Percentiles rank a stretch among this genome's conserved stretches.
Conservation (phyloP, 139 green algal species). For the Diplosphaera chodatii region DNA sequence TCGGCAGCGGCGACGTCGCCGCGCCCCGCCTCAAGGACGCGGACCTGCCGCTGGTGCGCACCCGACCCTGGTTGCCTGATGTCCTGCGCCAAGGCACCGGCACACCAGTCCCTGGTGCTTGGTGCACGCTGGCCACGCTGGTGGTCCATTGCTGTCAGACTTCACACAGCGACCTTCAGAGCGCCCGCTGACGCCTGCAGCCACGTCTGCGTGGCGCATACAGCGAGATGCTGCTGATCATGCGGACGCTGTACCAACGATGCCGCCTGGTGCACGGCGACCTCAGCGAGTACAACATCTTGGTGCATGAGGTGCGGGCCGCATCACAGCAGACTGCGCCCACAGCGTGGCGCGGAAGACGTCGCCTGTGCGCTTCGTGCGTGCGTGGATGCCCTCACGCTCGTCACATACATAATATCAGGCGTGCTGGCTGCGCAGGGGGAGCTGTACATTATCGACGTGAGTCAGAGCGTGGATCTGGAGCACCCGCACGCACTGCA, state of each 20-base stretch:
- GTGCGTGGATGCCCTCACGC: too few relatives aligned
- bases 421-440: constrained; percentile 33
- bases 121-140: too few relatives aligned
- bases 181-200: too few relatives aligned
- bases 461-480: constrained; percentile 93
- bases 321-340: too few relatives aligned
- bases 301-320: constrained; percentile 67
- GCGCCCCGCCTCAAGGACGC: constrained; percentile 90
- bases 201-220: constrained; percentile 13
- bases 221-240: constrained; percentile 63
- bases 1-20: constrained; percentile 70
- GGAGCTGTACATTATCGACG: constrained; percentile 85
- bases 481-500: constrained; percentile 96
- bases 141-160: too few relatives aligned
- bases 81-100: too few relatives aligned
- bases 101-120: too few relatives aligned
- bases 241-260: constrained; percentile 79
- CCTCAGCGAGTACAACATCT: constrained; percentile 96
- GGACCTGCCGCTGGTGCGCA: constrained; percentile 51
- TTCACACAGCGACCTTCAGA: too few relatives aligned
- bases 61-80: too few relatives aligned
- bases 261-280: constrained; percentile 94
- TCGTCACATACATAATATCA: too few relatives aligned
- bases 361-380: constrained; percentile 2
- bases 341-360: too few relatives aligned